Evolutionary conservation across 805 yeast genomes (phyloP).

Genomic region (Hanseniaspora lindneri): DNA sequence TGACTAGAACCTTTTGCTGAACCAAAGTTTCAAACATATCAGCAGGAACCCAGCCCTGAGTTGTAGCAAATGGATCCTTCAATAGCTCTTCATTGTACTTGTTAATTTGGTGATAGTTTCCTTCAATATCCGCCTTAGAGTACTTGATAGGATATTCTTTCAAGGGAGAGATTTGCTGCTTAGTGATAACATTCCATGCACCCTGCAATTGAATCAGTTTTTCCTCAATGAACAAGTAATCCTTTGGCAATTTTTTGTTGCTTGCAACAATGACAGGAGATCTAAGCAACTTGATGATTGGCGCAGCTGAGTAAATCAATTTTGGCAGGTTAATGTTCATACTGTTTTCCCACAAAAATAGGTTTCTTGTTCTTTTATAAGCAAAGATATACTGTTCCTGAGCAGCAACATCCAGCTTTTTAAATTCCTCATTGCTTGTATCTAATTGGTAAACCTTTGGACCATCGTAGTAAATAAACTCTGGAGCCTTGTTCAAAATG

Average conservation of each 20-base stretch:
- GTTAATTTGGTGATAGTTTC: conserved; percentile 46
- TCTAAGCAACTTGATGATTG: conserved; percentile 66
- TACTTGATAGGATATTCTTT: conserved; percentile 50
- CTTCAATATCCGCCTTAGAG: conserved; percentile 46
- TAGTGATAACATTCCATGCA: conserved; percentile 56
- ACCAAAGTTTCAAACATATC: conserved; percentile 69
- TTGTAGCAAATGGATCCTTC: conserved; percentile 71
- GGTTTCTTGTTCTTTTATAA: conserved; percentile 82
- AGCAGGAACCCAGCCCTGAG: conserved; percentile 93
- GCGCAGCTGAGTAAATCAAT: conserved; percentile 67
- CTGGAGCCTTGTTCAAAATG: conserved; percentile 64
- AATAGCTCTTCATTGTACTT: conserved; percentile 57
- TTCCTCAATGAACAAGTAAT: conserved; percentile 51
- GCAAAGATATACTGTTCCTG: conserved; percentile 74
- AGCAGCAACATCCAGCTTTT: conserved; percentile 55
- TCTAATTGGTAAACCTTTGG: conserved; percentile 68
- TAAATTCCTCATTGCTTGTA: conserved; percentile 63
- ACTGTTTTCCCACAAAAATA: conserved; percentile 72
- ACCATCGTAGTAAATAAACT: conserved; percentile 77
- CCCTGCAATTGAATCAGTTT: conserved; percentile 52
- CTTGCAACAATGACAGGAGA: conserved; percentile 51
- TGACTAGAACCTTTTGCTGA: conserved; percentile 55
- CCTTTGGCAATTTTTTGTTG: conserved; percentile 47
- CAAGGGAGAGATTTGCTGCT: conserved; percentile 43
- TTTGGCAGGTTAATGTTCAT: conserved; percentile 53